Base-by-base conservation (phyloP, 179 eudicot genomes). In the Sideroxylon spinosum region DNA sequence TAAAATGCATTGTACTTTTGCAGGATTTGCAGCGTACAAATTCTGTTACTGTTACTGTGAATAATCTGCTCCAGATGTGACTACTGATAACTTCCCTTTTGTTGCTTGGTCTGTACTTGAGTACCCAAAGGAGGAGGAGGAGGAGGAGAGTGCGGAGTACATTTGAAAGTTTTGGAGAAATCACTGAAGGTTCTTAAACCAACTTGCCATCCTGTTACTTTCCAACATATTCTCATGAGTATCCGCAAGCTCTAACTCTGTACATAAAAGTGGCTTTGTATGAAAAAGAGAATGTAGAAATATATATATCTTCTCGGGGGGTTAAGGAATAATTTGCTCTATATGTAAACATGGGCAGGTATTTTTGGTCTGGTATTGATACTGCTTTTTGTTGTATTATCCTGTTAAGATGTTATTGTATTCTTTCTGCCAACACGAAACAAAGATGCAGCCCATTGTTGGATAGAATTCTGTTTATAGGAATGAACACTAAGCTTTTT, bases 51-150 rank as follows among this genome's bases (percentile, higher is more conserved):
- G 93, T 93, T 75, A 92, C 98, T 78, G 96, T 96, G 74, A 96
- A 96, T 90, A 96, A 96, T 88, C 98, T 96, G 82, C 95, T 96
- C 83, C 99, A 94, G 82, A 89, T 92, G 94, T 92, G 88, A 95
- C 67, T 16, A 49, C 65, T 14, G 0, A 13, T 49, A 22, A 44
- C 53, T 4, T 62, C 28, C 46, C 12, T 29, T 68, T 59, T 28
- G 62, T 80, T 67, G 8, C 69, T 59, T 50, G 60, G 67, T 60
- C 70, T 26, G 60, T 49, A 46, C 52, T 48, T 29, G 59, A 44
- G 52, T 10, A 19, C 55, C 67, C 65, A 32, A 46, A 19, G 60
- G 32, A 32, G 29, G 37, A 55, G 61, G 20, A 73, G 44, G 17
- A 19, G 44, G 44, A 37, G 44, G 44, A 37, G 44, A 37, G 44